Conservation (phyloP, 257 asterid species). For the Verbena officinalis region DNA sequence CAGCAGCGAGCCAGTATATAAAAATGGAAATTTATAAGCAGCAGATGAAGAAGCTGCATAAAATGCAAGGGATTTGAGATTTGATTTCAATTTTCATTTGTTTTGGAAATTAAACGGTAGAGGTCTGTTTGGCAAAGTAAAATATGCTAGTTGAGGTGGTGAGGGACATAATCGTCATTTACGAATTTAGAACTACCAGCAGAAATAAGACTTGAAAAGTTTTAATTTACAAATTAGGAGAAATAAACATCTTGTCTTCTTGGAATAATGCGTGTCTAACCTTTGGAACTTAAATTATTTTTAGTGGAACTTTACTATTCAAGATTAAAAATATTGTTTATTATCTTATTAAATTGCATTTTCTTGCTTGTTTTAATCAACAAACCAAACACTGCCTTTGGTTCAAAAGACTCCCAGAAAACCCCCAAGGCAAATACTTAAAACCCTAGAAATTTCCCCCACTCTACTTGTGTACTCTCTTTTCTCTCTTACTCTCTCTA, state of each 20-base stretch:
- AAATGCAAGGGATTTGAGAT: conserved; percentile 8
- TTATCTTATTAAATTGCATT: not conserved
- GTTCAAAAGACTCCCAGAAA: not conserved
- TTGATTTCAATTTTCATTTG: not conserved
- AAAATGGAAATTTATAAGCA: not conserved
- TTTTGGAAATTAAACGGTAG: not conserved
- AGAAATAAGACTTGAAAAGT: not conserved
- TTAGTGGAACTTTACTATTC: too few relatives aligned
- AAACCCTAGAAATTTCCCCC: conserved; percentile 30
- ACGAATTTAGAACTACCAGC: not conserved
- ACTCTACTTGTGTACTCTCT: not conserved
- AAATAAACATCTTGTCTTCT: not conserved
- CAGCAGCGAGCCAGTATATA: conserved; percentile 9
- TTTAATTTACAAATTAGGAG: not conserved
- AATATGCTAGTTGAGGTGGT: not conserved
- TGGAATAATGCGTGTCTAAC: too few relatives aligned
- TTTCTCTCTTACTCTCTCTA: not conserved
- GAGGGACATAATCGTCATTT: conserved; percentile 15
- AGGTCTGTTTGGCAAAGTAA: conserved; percentile 1
- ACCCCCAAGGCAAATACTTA: conserved; percentile 15
- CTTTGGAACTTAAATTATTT: too few relatives aligned
- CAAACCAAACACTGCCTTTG: conserved; percentile 21
- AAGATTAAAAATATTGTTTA: too few relatives aligned
- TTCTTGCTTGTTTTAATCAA: not conserved
- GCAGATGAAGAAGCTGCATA: conserved; percentile 3